These are phyloP conservation scores for Metarhizium album DNA, from an alignment of 2,329 filamentous ascomycete genomes.

Conservation along the genomic window DNA sequence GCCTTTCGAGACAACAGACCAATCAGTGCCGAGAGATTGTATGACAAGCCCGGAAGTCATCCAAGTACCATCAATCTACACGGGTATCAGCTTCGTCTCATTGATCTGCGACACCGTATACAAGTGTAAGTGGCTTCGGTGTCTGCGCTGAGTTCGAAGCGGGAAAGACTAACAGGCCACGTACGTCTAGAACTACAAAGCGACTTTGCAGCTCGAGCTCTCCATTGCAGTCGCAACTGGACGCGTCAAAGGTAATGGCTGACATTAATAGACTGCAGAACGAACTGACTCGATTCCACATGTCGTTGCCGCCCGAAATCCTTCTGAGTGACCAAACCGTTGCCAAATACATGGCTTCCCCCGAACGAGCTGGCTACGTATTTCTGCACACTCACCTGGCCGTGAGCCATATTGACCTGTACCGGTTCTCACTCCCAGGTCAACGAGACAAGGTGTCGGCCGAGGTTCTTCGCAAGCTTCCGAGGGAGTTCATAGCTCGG, in stretches of 20 bases:
- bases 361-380: constrained; percentile 24
- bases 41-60: constrained; percentile 17
- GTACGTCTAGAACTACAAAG: constrained; percentile 14
- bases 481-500: constrained; percentile 23
- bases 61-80: constrained; percentile 20
- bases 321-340: constrained; percentile 25
- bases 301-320: constrained; percentile 22
- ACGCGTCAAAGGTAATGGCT: constrained; percentile 27
- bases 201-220: constrained; percentile 14
- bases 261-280: constrained; percentile 26
- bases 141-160: neutral
- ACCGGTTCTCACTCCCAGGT: constrained; percentile 27
- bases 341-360: constrained; percentile 18
- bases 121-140: constrained; percentile 18
- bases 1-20: constrained; percentile 21
- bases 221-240: constrained; percentile 13
- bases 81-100: constrained; percentile 24
- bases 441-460: constrained; percentile 21
- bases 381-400: constrained; percentile 27
- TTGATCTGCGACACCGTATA: constrained; percentile 26
- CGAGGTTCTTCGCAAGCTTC: constrained; percentile 23
- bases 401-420: constrained; percentile 27
- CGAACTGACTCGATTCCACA: constrained; percentile 25
- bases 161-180: neutral
- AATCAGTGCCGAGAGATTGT: constrained; percentile 20